Conservation (phyloP, 805 yeast genomes). For the Lipomyces spencermartinsiae region DNA sequence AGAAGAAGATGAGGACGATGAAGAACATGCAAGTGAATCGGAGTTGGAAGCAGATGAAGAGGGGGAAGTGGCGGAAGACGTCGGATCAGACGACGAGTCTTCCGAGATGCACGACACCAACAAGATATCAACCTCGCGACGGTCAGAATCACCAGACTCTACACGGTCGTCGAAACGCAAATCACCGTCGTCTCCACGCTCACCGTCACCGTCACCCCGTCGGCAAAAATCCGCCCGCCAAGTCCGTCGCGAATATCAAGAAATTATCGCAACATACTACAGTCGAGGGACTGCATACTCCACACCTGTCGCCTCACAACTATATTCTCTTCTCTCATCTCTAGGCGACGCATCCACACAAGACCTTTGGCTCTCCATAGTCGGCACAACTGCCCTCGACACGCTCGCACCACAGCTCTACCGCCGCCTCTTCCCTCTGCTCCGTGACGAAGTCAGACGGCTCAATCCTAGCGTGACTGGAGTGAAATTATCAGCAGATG, state of each 20-base stretch:
- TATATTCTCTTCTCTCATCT: slow-evolving; percentile 77
- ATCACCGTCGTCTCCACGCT: slow-evolving; percentile 39
- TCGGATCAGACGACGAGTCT: slow-evolving; percentile 38
- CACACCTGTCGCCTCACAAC: slow-evolving; percentile 76
- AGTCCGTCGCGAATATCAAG: slow-evolving; percentile 54
- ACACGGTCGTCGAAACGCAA: slow-evolving; percentile 43
- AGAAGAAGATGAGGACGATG: slow-evolving; percentile 45
- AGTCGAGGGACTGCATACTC: slow-evolving; percentile 79
- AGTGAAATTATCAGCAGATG: slow-evolving; percentile 37
- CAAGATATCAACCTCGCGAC: slow-evolving; percentile 3
- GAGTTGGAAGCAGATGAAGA: slow-evolving; percentile 41
- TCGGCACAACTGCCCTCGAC: slow-evolving; percentile 86
- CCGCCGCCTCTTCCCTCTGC: slow-evolving; percentile 70
- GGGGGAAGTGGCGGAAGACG: slow-evolving; percentile 25
- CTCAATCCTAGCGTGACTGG: slow-evolving; percentile 52
- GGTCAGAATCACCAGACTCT: neutral
- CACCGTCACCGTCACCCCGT: slow-evolving; percentile 36
- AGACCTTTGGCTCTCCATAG: slow-evolving; percentile 82
- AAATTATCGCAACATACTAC: slow-evolving; percentile 74
- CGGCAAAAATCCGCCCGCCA: slow-evolving; percentile 47
- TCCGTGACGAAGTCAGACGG: slow-evolving; percentile 83
- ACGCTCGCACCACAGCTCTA: slow-evolving; percentile 73
- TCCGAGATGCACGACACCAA: slow-evolving; percentile 35
- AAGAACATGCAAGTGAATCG: slow-evolving; percentile 32
- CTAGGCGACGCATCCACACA: slow-evolving; percentile 79